Evolutionary conservation across 2,329 filamentous ascomycete species (phyloP), one percentile per base, ranked within the genome.

Genomic region (Xenoacremonium recifei): DNA sequence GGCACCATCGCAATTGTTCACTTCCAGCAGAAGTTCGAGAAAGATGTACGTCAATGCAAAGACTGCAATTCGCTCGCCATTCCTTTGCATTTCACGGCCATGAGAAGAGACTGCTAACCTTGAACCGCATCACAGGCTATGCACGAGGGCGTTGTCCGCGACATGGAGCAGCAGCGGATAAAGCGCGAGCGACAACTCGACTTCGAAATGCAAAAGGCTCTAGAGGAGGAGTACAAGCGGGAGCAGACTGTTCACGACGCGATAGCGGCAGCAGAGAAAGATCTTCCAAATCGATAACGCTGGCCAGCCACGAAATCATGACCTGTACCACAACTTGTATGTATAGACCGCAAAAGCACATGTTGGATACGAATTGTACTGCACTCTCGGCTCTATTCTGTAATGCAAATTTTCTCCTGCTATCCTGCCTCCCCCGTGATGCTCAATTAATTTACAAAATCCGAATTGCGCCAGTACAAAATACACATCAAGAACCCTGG

Each of bases 91-190:
- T 15, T 15, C 13, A n/a, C n/a, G n/a, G n/a, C n/a, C n/a, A n/a
- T n/a, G 29, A 31, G 7, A 15, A 31, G 12, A 7, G 6, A 15
- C 6, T 15, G 29, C 29, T 31, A 15, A 31, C 29, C 6, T 11
- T 37, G 31, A 21, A 21, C 18, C 23, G n/a, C n/a, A n/a, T n/a
- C 11, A 23, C 49, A 92, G 93, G 87, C 89, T 43, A 99, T 99
- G 93, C 93, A 99, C 61, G 81, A 86, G 53, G 93, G 93, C 33
- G 93, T 99, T 31, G 73, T 97, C 51, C 87, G 92, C 50, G 93
- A 99, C 61, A 87, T 96, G 76, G 92, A 97, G 62, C 89, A 95
- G 61, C 91, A 96, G 64, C 83, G 87, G 34, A 65, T 96, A 52
- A 96, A 96, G 70, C 79, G 81, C 53, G 93, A 99, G 66, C 84